Base-by-base conservation (phyloP, 352 stramenopile genomes). In the Pythium rishiriense region DNA sequence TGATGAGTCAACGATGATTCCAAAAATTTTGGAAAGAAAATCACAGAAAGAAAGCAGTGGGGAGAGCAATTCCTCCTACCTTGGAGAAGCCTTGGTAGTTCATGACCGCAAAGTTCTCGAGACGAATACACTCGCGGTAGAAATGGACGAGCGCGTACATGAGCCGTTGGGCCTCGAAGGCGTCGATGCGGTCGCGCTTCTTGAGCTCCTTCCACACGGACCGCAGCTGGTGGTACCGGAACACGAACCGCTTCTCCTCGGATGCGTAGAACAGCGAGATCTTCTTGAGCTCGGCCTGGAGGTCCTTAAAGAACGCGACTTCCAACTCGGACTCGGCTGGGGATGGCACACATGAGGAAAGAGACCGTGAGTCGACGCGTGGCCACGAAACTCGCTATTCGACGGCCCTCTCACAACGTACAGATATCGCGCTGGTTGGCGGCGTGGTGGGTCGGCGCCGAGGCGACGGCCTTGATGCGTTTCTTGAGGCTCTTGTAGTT, bases 401-500 rank as follows among this genome's bases (percentile, higher is more conserved):
- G n/a, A n/a, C n/a, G n/a, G n/a, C n/a, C n/a, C n/a, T n/a, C n/a
- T n/a, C n/a, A n/a, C n/a, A n/a, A 61, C 64, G 43, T 51, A 72
- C 64, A 62, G 42, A 72, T 68, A 73, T 81, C 73, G 35, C 68
- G 68, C 62, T 85, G 66, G 22, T 58, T 73, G 53, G 68, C 28
- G 28, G 71, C 60, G 45, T 75, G 69, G 62, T 77, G 72, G 26
- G 66, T 73, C 28, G 75, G 73, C 41, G 69, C 58, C 15, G 58
- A 56, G 9, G 78, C 83, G 35, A 91, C 82, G 33, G 78, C 79
- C 67, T 93, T 93, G 58, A 93, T 91, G 64, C 79, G 82, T 59
- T 91, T 93, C 70, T 93, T 93, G 50, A 93, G 80, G 33, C 69
- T 83, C 73, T 93, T 93, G 68, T 93, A 93, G 73, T 91, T 91